Percentiles rank a stretch among this genome's conserved stretches.
These are phyloP conservation scores for Tuber borchii DNA, from an alignment of 495 filamentous ascomycete genomes.

Conservation along the genomic window DNA sequence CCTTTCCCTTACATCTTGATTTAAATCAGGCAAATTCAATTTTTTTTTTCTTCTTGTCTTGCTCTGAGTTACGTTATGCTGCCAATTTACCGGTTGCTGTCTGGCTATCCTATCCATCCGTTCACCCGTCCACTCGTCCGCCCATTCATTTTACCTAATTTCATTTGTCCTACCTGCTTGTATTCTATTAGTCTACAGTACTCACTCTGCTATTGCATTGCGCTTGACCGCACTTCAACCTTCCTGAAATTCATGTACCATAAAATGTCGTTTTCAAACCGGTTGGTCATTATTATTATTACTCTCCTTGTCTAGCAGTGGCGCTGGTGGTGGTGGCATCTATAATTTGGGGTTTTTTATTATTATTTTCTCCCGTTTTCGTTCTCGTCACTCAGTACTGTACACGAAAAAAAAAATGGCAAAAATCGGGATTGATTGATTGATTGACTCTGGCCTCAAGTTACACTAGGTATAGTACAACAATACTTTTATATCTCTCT, in stretches of 20 bases:
- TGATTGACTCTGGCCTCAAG: background rate
- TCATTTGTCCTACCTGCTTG: background rate
- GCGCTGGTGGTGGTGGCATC: background rate
- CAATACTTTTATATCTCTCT: background rate
- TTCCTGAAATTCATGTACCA: constrained; percentile 2
- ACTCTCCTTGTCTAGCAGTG: background rate
- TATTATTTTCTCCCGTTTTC: background rate
- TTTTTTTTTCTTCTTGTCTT: background rate
- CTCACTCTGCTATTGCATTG: background rate
- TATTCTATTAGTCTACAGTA: background rate
- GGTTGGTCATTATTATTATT: background rate
- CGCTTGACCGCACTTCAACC: background rate
- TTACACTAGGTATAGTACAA: background rate
- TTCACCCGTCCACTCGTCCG: background rate
- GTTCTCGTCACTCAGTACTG: background rate
- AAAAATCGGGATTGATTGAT: background rate
- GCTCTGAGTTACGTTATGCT: background rate
- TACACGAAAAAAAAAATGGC: background rate
- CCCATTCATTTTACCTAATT: background rate
- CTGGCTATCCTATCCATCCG: background rate
- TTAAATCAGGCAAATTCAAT: constrained; percentile 4
- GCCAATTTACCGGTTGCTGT: background rate
- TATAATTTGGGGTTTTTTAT: background rate
- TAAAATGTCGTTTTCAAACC: background rate
- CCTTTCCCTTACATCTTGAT: background rate